These are phyloP conservation scores for Colletotrichum brevisporum DNA, from an alignment of 2,329 filamentous ascomycete genomes.

Conservation along the genomic window DNA sequence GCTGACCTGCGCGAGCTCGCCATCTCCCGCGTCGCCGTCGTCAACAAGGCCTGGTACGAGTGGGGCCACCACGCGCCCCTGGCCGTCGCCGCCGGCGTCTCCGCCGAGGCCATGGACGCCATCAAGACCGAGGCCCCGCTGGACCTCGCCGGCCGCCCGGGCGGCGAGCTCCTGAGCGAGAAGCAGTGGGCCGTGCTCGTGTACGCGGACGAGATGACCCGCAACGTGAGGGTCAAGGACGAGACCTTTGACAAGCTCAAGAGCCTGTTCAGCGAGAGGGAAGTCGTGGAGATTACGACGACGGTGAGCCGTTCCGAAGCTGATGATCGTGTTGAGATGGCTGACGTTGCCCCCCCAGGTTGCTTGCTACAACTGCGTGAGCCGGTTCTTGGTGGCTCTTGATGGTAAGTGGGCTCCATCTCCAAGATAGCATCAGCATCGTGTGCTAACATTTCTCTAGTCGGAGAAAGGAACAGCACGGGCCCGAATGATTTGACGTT, in stretches of 20 bases:
- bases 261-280: constrained; percentile 74
- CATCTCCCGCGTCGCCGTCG: constrained; percentile 84
- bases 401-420: constrained; percentile 69
- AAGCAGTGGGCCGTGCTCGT: constrained; percentile 77
- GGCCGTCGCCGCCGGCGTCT: constrained; percentile 70
- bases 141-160: constrained; percentile 46
- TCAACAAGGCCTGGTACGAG: constrained; percentile 89
- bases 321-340: constrained; percentile 59
- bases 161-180: constrained; percentile 61
- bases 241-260: constrained; percentile 76
- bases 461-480: constrained; percentile 70
- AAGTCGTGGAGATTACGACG: constrained; percentile 85
- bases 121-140: constrained; percentile 53
- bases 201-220: constrained; percentile 89
- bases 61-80: constrained; percentile 85
- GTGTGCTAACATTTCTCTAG: constrained; percentile 54
- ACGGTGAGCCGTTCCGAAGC: constrained; percentile 79
- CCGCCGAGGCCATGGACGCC: constrained; percentile 62
- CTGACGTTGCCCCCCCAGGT: constrained; percentile 52
- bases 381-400: constrained; percentile 84
- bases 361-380: constrained; percentile 88
- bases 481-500: constrained; percentile 59
- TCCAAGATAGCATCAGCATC: neutral
- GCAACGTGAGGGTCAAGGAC: constrained; percentile 77
- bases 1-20: constrained; percentile 80